Evolutionary conservation across 768 basidiomycete genomes (phyloP), one percentile per base, ranked within the genome.

Genomic region (Psilocybe cyanescens): DNA sequence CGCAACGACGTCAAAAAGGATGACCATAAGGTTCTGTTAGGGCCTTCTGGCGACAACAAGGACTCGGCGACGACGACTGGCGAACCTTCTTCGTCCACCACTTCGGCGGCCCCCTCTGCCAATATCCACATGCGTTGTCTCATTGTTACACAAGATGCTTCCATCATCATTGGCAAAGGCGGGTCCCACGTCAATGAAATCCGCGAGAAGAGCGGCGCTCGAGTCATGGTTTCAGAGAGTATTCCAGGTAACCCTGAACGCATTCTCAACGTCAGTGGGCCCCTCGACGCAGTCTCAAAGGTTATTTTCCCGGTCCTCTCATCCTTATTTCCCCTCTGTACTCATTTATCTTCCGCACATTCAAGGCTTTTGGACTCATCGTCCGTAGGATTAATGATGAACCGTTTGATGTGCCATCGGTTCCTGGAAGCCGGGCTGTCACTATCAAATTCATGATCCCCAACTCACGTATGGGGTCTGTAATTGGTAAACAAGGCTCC

Each of bases 371-470:
- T 75, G 97, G 97, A 58, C 88, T 99, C 63, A 98, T 99, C 70
- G 97, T 99, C 19, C 91, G 97, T 61, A 88, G 97, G 67, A 99
- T 99, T 76, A 99, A 99, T 72, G 97, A 99, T 71, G 97, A 99
- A 74, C 97, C 97, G 1, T 99, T 97, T 76, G 97, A 98, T 70
- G 90, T 93, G 48, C 94, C 97, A 19, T 99, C 97, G 37, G 94
- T 99, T 4, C 97, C 97, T 49, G 97, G 97, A 60, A 97, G 95
- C 71, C 88, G 96, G 61, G 97, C 97, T 30, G 97, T 99, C 57
- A 99, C 97, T 31, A 99, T 99, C 83, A 98, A 99, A 75, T 99
- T 95, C 73, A 98, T 99, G 91, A 97, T 99, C 59, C 97, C 97
- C 65, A 98, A 99, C 76, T 96, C 95, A 8, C 91, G 97, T 60